These are phyloP conservation scores for Mrakia hoshinonis DNA, from an alignment of 768 basidiomycete genomes.

Conservation along the genomic window DNA sequence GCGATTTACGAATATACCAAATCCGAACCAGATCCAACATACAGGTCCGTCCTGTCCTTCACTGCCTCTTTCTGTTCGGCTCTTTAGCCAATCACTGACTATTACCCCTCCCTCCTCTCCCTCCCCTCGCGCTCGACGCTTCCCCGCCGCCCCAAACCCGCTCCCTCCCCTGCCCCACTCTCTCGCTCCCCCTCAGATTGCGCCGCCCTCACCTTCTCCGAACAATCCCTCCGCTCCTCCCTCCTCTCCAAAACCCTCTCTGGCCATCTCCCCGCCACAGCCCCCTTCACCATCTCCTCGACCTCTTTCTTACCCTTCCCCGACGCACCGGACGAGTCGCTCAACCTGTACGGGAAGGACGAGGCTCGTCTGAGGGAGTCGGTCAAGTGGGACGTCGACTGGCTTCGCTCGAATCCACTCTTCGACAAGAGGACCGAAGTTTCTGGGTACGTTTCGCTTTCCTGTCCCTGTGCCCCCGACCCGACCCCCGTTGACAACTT, in stretches of 20 bases:
- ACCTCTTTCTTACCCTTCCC: slow-evolving; percentile 29
- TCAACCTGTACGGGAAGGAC: background rate
- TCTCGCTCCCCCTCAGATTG: slow-evolving; percentile 8
- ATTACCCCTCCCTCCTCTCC: background rate
- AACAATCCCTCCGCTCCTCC: slow-evolving; percentile 21
- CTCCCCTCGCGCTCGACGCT: background rate
- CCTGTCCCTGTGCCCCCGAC: too few relatives aligned
- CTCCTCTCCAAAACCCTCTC: slow-evolving; percentile 24
- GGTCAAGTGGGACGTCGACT: slow-evolving; percentile 29
- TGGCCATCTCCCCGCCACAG: slow-evolving; percentile 22
- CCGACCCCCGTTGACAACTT: too few relatives aligned
- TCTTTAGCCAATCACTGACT: too few relatives aligned
- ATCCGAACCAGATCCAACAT: slow-evolving; percentile 27
- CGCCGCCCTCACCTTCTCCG: slow-evolving; percentile 29
- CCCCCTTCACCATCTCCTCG: slow-evolving; percentile 27
- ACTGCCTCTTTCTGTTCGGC: background rate
- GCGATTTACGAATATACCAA: background rate
- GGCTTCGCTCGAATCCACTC: slow-evolving; percentile 25
- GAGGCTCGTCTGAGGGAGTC: slow-evolving; percentile 22
- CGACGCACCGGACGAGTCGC: background rate
- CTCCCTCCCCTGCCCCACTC: background rate
- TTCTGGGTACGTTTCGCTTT: slow-evolving; percentile 1
- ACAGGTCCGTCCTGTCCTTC: slow-evolving; percentile 6
- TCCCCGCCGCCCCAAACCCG: too few relatives aligned
- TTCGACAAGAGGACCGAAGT: slow-evolving; percentile 27